Percentiles rank a stretch among this genome's conserved stretches.
phyloP scores from a whole-genome alignment of 495 filamentous ascomycete genomes.

The Trichoderma asperelloides region DNA sequence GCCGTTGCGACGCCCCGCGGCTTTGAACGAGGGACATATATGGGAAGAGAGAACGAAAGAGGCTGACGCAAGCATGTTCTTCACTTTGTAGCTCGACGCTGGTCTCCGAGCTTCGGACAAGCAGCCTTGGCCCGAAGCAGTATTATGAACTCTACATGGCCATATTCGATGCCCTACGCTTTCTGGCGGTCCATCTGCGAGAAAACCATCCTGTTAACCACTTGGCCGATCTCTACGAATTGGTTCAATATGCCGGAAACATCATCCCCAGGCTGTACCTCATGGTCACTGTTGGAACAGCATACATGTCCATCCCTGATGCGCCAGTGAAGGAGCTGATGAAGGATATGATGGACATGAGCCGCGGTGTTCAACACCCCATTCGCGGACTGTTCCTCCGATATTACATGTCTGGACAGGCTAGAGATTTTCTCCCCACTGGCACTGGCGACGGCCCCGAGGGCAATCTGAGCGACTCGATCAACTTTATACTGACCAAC shows the following conservation, averaged over 20 bases:
- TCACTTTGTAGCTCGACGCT: conserved; percentile 67
- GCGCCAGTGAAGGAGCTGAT: conserved; percentile 99
- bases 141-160: conserved; percentile 99
- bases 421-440: conserved; percentile 73
- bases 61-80: conserved; percentile 15
- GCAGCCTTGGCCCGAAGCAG: conserved; percentile 91
- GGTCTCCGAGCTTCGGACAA: conserved; percentile 92
- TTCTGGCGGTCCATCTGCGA: conserved; percentile 90
- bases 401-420: conserved; percentile 93
- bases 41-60: background rate
- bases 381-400: conserved; percentile 88
- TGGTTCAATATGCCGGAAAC: conserved; percentile 98
- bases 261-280: conserved; percentile 94
- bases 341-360: conserved; percentile 99
- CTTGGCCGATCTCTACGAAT: conserved; percentile 94
- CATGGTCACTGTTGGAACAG: conserved; percentile 97
- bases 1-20: background rate
- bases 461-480: conserved; percentile 92
- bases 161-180: conserved; percentile 94
- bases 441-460: conserved; percentile 86
- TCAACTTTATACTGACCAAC: conserved; percentile 94
- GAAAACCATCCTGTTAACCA: conserved; percentile 97
- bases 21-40: background rate
- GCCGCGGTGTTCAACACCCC: conserved; percentile 91
- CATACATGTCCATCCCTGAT: conserved; percentile 98